Percentiles rank a stretch among this genome's conserved stretches.
Evolutionary conservation across 2,329 filamentous ascomycete species (phyloP).

Genomic region (Aureobasidium sp.): DNA sequence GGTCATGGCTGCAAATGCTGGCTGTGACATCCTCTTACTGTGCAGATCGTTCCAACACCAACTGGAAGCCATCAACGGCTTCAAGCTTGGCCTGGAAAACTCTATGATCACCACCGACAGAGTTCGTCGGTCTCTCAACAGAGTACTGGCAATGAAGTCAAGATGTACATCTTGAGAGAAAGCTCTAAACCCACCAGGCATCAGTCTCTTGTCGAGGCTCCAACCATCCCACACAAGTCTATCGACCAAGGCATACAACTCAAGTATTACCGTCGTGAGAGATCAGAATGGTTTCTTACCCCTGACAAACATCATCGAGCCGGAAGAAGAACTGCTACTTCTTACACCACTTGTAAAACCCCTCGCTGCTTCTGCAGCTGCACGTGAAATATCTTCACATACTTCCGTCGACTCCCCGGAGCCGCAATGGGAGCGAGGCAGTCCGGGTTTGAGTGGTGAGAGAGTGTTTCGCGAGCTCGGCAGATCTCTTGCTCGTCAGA

Average conservation of each 20-base stretch:
- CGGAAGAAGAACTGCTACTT: conserved; percentile 80
- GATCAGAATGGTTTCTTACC: conserved; percentile 82
- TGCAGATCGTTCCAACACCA: conserved; percentile 84
- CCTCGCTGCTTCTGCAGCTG: conserved; percentile 78
- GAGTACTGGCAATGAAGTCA: conserved; percentile 73
- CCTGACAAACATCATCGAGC: conserved; percentile 68
- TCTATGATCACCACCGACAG: conserved; percentile 75
- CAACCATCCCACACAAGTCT: conserved; percentile 74
- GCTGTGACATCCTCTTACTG: conserved; percentile 82
- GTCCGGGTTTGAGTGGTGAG: conserved; percentile 79
- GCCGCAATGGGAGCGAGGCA: conserved; percentile 49
- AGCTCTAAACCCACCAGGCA: conserved; percentile 77
- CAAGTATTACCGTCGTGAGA: conserved; percentile 83
- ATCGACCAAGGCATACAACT: conserved; percentile 80
- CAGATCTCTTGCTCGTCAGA: conserved; percentile 72
- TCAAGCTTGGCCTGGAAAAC: conserved; percentile 84
- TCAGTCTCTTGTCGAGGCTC: conserved; percentile 66
- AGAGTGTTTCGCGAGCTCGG: conserved; percentile 87
- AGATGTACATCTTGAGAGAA: conserved; percentile 85
- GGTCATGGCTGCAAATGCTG: conserved; percentile 94
- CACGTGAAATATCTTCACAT: conserved; percentile 59
- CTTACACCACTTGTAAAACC: conserved; percentile 87
- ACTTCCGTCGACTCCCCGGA: conserved; percentile 47
- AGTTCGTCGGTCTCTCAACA: conserved; percentile 68
- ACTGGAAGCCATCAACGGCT: conserved; percentile 80